phyloP scores from a whole-genome alignment of 2,329 filamentous ascomycete genomes.

The Aspergillus caelatus region DNA sequence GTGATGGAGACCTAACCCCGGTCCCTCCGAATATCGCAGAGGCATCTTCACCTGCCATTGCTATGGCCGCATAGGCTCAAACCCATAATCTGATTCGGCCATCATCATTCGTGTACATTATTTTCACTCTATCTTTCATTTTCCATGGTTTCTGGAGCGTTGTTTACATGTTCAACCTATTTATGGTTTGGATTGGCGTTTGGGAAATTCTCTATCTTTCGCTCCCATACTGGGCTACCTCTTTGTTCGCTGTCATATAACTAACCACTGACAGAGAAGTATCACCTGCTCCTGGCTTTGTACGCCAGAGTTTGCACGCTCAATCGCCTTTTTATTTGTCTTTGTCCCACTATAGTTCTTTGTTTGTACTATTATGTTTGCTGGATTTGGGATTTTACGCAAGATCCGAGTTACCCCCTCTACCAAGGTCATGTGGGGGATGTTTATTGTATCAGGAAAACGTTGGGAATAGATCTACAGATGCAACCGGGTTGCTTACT shows the following conservation, averaged over 20 bases:
- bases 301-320: background rate
- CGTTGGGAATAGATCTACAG: constrained; percentile 5
- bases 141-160: background rate
- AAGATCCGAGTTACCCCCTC: background rate
- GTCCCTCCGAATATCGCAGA: constrained; percentile 51
- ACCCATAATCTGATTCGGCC: background rate
- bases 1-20: constrained; percentile 50
- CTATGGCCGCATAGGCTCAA: constrained; percentile 40
- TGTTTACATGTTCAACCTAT: background rate
- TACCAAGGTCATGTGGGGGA: background rate
- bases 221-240: background rate
- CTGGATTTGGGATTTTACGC: constrained; percentile 5
- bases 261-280: background rate
- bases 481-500: background rate
- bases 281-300: background rate
- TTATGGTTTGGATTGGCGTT: constrained; percentile 15
- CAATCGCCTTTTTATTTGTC: constrained; percentile 3
- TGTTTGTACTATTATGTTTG: constrained; percentile 10
- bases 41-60: constrained; percentile 54
- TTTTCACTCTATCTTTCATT: constrained; percentile 4
- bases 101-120: constrained; percentile 31
- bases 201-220: background rate
- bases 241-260: background rate
- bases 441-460: background rate
- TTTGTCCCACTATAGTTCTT: constrained; percentile 7